phyloP scores from a whole-genome alignment of 208 protist genomes.

The Acanthamoeba healyi region DNA sequence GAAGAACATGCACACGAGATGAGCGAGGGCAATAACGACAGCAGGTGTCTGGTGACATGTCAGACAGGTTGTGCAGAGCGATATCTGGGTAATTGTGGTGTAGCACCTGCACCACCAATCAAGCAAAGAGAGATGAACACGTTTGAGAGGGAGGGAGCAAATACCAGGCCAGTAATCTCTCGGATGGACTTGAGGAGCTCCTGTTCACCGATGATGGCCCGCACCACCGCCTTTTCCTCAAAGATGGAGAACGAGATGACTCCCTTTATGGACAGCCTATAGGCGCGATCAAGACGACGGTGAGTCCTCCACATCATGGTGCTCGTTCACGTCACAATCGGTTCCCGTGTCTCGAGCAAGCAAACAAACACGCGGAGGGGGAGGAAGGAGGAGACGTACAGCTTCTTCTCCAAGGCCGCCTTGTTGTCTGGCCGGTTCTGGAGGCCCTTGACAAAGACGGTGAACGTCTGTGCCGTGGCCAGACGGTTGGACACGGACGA shows the following conservation, averaged over 20 bases:
- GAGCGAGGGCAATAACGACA: not conserved
- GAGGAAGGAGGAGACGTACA: not conserved
- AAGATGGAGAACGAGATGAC: conserved; percentile 47
- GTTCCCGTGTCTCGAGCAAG: too few species aligned
- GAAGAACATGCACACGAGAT: not conserved
- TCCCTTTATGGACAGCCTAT: conserved; percentile 1
- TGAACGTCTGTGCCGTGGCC: conserved; percentile 27
- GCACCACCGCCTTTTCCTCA: conserved; percentile 44
- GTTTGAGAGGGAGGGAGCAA: too few species aligned
- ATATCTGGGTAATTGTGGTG: too few species aligned
- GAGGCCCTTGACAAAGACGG: conserved; percentile 17
- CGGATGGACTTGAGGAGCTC: conserved; percentile 5
- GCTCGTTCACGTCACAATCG: not conserved
- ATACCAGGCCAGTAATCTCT: conserved; percentile 35
- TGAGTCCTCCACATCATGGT: not conserved
- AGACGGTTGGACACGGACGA: conserved; percentile 23
- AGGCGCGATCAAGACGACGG: not conserved
- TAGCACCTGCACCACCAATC: too few species aligned
- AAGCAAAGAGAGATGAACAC: not conserved
- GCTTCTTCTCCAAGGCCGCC: conserved; percentile 12
- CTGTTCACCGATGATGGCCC: conserved; percentile 17
- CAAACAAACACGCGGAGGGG: not conserved
- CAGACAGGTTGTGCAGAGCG: not conserved
- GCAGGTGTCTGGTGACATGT: not conserved
- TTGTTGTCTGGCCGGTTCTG: conserved; percentile 35